Percentiles rank a stretch among this genome's conserved stretches.
These are phyloP conservation scores for Amphicarpaea edgeworthii DNA, from an alignment of 306 rosid species.

Conservation along the genomic window DNA sequence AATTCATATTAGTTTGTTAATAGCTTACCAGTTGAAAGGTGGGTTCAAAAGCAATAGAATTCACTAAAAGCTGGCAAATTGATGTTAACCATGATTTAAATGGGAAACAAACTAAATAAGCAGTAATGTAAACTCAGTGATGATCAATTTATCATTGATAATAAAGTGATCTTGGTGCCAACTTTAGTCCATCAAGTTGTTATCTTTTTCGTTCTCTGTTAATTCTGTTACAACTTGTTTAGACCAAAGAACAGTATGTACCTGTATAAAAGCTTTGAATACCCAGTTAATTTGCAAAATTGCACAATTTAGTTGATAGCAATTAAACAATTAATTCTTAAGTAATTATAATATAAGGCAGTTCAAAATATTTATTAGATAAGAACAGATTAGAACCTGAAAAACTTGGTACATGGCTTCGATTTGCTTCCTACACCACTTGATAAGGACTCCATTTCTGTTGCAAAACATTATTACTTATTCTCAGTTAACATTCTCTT, in stretches of 20 bases:
- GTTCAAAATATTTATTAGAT: conserved; percentile 58
- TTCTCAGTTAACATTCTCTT: conserved; percentile 68
- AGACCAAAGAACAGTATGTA: conserved; percentile 54
- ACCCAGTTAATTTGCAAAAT: conserved; percentile 56
- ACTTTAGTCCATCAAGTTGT: conserved; percentile 37
- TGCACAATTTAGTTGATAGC: conserved; percentile 45
- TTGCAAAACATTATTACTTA: conserved; percentile 85
- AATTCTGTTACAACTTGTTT: conserved; percentile 53
- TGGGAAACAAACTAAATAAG: conserved; percentile 17
- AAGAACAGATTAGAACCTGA: conserved; percentile 96
- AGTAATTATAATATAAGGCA: conserved; percentile 6
- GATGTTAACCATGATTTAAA: conserved; percentile 32
- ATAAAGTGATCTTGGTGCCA: conserved; percentile 33
- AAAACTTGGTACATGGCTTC: conserved; percentile 99
- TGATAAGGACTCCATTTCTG: conserved; percentile 92
- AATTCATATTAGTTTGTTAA: conserved; percentile 38
- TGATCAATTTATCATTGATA: conserved; percentile 41
- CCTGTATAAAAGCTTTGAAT: conserved; percentile 68
- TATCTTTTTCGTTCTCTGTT: conserved; percentile 49
- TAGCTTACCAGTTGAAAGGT: conserved; percentile 47
- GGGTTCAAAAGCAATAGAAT: conserved; percentile 44
- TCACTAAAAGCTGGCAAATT: conserved; percentile 26
- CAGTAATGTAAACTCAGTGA: conserved; percentile 35
- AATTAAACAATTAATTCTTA: conserved; percentile 49
- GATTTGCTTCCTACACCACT: conserved; percentile 99